Percentiles rank a stretch among this genome's conserved stretches.
These are phyloP conservation scores for Colletotrichum tabaci DNA, from an alignment of 2,329 filamentous ascomycete genomes.

Conservation along the genomic window DNA sequence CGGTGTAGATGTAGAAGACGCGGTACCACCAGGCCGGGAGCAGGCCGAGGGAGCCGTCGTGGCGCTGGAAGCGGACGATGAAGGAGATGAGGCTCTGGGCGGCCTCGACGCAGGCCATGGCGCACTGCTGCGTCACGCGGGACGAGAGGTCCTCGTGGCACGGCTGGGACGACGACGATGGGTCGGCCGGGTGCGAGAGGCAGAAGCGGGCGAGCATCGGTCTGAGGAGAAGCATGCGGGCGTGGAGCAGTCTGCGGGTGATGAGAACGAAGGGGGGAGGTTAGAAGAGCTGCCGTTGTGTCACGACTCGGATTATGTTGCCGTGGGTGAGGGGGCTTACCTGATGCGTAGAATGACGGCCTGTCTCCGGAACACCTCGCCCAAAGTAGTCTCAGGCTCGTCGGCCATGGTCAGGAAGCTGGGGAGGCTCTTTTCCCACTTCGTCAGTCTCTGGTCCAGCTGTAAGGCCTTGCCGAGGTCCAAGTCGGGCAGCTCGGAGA, in stretches of 20 bases:
- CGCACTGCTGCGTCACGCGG: conserved; percentile 52
- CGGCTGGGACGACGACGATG: conserved; percentile 13
- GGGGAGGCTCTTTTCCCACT: conserved; percentile 52
- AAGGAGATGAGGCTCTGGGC: conserved; percentile 52
- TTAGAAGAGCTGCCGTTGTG: not conserved
- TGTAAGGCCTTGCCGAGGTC: conserved; percentile 51
- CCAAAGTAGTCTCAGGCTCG: conserved; percentile 34
- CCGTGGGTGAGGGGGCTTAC: conserved; percentile 41
- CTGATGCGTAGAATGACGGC: conserved; percentile 53
- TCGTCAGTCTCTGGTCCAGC: conserved; percentile 50
- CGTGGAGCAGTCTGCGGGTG: conserved; percentile 50
- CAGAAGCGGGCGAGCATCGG: conserved; percentile 53
- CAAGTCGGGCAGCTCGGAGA: conserved; percentile 15
- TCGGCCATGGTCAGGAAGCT: conserved; percentile 45
- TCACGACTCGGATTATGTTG: too few relatives aligned
- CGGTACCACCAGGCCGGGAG: conserved; percentile 59
- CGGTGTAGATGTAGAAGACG: conserved; percentile 55
- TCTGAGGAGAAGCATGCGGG: conserved; percentile 52
- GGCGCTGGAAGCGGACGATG: conserved; percentile 49
- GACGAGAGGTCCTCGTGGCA: conserved; percentile 45
- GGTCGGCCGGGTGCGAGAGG: conserved; percentile 44
- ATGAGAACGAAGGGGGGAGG: too few relatives aligned
- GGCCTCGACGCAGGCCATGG: conserved; percentile 52
- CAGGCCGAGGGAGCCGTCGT: conserved; percentile 51
- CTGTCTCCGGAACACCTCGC: conserved; percentile 50